A percentile compares a stretch with the other conserved stretches of the same genome.
Evolutionary conservation across 2,329 filamentous ascomycete genomes (phyloP).

Genomic region (Microdochium trichocladiopsis): DNA sequence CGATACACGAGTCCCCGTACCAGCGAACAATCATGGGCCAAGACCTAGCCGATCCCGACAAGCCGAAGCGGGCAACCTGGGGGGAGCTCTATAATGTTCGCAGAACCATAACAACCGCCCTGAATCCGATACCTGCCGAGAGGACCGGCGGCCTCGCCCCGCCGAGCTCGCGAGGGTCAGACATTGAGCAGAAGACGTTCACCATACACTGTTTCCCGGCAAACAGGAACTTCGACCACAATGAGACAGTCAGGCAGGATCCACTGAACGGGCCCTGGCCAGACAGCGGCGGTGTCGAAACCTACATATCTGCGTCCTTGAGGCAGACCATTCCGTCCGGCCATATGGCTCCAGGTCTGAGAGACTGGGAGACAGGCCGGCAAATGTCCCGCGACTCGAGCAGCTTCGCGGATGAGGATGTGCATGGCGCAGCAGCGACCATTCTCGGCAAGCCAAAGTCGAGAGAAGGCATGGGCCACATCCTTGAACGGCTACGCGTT

Average conservation of each 20-base stretch:
- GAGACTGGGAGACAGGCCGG: conserved; percentile 23
- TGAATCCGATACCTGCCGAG: conserved; percentile 8
- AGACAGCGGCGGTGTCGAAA: conserved; percentile 9
- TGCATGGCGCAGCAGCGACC: conserved; percentile 13
- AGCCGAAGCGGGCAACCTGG: conserved; percentile 18
- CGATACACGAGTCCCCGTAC: conserved; percentile 40
- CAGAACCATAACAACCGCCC: conserved; percentile 15
- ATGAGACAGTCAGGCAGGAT: conserved; percentile 11
- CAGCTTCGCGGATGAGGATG: conserved; percentile 11
- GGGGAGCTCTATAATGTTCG: conserved; percentile 11
- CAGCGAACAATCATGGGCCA: conserved; percentile 31
- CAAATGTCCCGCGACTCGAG: conserved; percentile 14
- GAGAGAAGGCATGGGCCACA: conserved; percentile 7
- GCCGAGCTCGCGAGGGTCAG: conserved; percentile 7
- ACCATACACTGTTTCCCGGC: conserved; percentile 19
- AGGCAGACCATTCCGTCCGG: conserved; percentile 13
- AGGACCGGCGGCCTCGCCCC: conserved; percentile 2
- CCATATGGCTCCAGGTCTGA: conserved; percentile 16
- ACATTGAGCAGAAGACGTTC: conserved; percentile 15
- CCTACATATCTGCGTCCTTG: conserved; percentile 18
- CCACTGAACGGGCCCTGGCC: conserved; percentile 22
- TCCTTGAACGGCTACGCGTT: conserved; percentile 15
- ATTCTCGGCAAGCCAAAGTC: conserved; percentile 13
- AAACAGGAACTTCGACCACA: conserved; percentile 16
- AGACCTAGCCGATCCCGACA: conserved; percentile 4